Evolutionary conservation across 2,329 filamentous ascomycete species (phyloP).

Genomic region (Colletotrichum tropicicola): DNA sequence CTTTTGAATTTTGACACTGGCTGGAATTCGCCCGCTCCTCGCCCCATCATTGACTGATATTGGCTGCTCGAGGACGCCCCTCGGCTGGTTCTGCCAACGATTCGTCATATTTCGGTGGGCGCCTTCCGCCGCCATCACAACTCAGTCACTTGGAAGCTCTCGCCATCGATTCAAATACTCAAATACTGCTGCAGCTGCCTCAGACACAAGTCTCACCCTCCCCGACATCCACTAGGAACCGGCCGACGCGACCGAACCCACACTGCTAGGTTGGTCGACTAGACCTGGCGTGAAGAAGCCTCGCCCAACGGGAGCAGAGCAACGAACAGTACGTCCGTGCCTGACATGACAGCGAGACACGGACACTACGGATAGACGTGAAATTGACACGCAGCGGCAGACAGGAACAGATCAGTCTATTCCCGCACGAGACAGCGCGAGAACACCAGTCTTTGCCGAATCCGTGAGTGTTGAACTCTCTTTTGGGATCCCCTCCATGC

Average conservation of each 20-base stretch:
- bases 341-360: conserved; percentile 31
- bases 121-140: background rate
- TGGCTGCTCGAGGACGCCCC: background rate
- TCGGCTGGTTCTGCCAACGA: background rate
- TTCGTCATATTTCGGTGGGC: background rate
- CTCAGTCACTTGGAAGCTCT: background rate
- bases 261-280: background rate
- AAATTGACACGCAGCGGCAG: conserved; percentile 25
- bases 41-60: background rate
- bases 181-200: conserved; percentile 7
- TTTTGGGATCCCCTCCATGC: conserved; percentile 13
- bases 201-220: conserved; percentile 28
- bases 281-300: conserved; percentile 11
- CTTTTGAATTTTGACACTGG: background rate
- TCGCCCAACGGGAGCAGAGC: conserved; percentile 1
- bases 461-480: conserved; percentile 25
- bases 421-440: conserved; percentile 24
- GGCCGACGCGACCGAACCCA: conserved; percentile 6
- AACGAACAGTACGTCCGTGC: conserved; percentile 29
- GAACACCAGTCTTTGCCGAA: conserved; percentile 11
- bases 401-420: conserved; percentile 25
- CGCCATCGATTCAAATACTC: background rate
- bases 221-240: conserved; percentile 12
- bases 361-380: conserved; percentile 22
- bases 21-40: background rate